Evolutionary conservation across 371 early-diverging fungal species (phyloP), one percentile per base, ranked within the genome.

Genomic region (Mucor saturninus): DNA sequence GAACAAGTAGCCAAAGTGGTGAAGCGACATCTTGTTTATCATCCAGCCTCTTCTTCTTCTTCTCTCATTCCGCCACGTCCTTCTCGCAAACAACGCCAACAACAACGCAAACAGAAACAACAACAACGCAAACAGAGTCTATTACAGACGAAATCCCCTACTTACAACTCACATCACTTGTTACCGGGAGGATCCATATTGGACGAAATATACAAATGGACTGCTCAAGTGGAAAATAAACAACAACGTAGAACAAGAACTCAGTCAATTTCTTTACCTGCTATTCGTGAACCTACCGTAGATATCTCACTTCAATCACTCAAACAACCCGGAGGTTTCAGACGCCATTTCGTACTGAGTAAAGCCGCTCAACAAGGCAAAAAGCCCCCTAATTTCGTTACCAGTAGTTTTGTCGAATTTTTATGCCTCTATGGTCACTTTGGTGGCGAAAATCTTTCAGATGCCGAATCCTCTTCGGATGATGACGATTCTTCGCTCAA

Each of bases 401-500:
- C 97, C 6, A 78, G 85, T 39, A 93, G 90, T 74, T 98, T 96
- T 85, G 90, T 96, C 39, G 97, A 97, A 72, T 97, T 96, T 64
- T 81, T 98, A 59, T 93, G 90, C 40, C 79, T 98, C 57, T 97
- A 93, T 68, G 95, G 96, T 30, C 94, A 94, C 72, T 98, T 95
- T 82, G 98, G 95, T 4, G 98, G 97, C 37, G 97, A 94, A 68
- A 92, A 94, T 64, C 79, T 90, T 54, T 93, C 93, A 45, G 92
- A 91, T 45, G 92, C 88, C 40, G 91, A 92, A 45, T 88, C 86
- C 5, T 84, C 85, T 15, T 83, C 81, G 40, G 90, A 84, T 21
- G 62, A 64, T 30, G 67, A 66, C 8, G 58, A 62, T 13, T 60
- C 67, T 28, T 61, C 61, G 11, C 46, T 77, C 71, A 28, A 76